Conservation (phyloP, 768 basidiomycete species). For the Tylopilus sp. region DNA sequence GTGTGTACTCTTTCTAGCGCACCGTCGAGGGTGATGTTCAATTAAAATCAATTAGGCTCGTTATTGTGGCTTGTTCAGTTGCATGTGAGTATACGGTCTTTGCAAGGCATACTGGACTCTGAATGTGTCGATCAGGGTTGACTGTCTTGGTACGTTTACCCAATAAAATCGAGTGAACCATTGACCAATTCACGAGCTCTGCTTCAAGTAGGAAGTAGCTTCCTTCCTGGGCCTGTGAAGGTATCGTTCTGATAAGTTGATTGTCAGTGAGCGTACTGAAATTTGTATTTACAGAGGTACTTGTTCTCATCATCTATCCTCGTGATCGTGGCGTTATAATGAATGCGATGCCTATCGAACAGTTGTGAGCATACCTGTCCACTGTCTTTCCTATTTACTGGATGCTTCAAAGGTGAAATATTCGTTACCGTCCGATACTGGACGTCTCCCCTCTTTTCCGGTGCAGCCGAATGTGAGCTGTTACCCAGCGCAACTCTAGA, state of each 20-base stretch:
- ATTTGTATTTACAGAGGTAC: background rate
- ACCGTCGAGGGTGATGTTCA: no score
- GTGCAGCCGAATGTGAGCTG: background rate
- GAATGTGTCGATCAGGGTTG: background rate
- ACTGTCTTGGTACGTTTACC: background rate
- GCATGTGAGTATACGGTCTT: background rate
- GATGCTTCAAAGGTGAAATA: background rate
- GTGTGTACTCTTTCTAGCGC: no score
- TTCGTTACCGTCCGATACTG: background rate
- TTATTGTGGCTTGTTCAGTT: background rate
- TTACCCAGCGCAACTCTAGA: background rate
- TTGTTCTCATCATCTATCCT: background rate
- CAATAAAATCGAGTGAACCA: no score
- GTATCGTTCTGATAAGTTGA: background rate
- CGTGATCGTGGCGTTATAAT: background rate
- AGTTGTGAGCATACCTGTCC: background rate
- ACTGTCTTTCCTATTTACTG: background rate
- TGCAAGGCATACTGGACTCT: background rate
- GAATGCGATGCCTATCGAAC: background rate
- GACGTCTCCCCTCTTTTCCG: background rate
- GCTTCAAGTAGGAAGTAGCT: constrained; percentile 7
- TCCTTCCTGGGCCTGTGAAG: background rate
- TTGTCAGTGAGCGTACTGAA: background rate
- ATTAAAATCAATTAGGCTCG: background rate
- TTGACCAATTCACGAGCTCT: background rate